Evolutionary conservation across 805 yeast genomes (phyloP).

Genomic region (Ogataea henricii): DNA sequence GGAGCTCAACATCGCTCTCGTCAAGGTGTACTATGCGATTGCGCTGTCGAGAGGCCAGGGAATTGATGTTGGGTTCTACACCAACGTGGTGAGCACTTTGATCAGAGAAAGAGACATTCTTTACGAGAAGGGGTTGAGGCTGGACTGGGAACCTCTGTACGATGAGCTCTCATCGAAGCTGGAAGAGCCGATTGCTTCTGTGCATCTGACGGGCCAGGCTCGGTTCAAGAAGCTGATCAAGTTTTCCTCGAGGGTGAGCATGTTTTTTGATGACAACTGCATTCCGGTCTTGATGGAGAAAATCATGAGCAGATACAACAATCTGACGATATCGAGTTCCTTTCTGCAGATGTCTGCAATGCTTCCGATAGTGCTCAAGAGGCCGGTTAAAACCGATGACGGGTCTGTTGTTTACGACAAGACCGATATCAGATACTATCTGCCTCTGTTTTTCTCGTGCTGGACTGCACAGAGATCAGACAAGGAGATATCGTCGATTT

Average conservation of each 20-base stretch:
- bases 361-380: slow-evolving; percentile 48
- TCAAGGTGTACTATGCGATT: slow-evolving; percentile 70
- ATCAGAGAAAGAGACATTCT: slow-evolving; percentile 50
- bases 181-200: slow-evolving; percentile 51
- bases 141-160: slow-evolving; percentile 55
- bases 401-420: slow-evolving; percentile 24
- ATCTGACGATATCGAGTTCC: slow-evolving; percentile 52
- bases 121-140: slow-evolving; percentile 40
- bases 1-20: slow-evolving; percentile 56
- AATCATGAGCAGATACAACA: slow-evolving; percentile 53
- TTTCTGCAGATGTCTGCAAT: slow-evolving; percentile 54
- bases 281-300: slow-evolving; percentile 54
- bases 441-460: slow-evolving; percentile 68
- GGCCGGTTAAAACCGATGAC: slow-evolving; percentile 19
- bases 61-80: slow-evolving; percentile 58
- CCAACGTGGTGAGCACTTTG: slow-evolving; percentile 59
- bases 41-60: slow-evolving; percentile 74
- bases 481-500: slow-evolving; percentile 59
- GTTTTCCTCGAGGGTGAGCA: slow-evolving; percentile 54
- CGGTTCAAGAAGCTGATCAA: slow-evolving; percentile 50
- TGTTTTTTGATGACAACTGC: slow-evolving; percentile 51
- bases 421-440: slow-evolving; percentile 44
- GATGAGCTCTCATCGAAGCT: slow-evolving; percentile 39
- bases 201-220: slow-evolving; percentile 49
- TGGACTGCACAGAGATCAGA: slow-evolving; percentile 61